Evolutionary conservation across 306 rosid species (phyloP), one percentile per base, ranked within the genome.

Genomic region (Rosa multiflora): DNA sequence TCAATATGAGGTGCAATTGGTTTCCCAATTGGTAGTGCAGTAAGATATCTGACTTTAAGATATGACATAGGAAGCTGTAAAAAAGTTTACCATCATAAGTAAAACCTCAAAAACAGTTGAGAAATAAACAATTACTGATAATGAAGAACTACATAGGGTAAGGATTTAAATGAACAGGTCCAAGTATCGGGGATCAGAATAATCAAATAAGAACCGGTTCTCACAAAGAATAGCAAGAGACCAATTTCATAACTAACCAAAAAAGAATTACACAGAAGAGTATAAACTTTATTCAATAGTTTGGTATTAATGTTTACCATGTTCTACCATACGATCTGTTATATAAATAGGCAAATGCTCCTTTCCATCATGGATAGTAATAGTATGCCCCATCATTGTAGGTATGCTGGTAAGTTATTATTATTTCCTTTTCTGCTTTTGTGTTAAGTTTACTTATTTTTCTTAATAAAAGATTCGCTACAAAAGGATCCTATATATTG

Each of bases 21-120:
- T 77, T 87, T 86, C 46, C 96, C 97, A 76, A 53, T 85, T 48
- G 99, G 99, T 63, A 97, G 98, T 78, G 99, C 94, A 61, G 90
- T 92, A 86, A 95, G 88, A 85, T 88, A 90, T 75, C 99, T 98
- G 74, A 90, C 86, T 90, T 93, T 95, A 81, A 95, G 96, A 81
- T 91, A 85, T 0, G 98, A 98, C 75, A 95, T 82, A 42, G 99
- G 99, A 79, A 95, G 91, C 99, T 95, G 97, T 70, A 66, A 82
- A 15, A 85, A 80, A 64, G 76, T 10, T 42, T 59, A 74, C 42
- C 23, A 44, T 63, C 42, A 63, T 29, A 29, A 29, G 32, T 29
- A 29, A 29, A 29, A 29, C 32, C 1, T 29, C 1, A 1, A 29
- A 29, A 29, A 29, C 32, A 29, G 32, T 29, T 29, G 32, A 29